These are phyloP conservation scores for Aspergillus niger DNA, from an alignment of 2,329 filamentous ascomycete genomes.

Conservation along the genomic window DNA sequence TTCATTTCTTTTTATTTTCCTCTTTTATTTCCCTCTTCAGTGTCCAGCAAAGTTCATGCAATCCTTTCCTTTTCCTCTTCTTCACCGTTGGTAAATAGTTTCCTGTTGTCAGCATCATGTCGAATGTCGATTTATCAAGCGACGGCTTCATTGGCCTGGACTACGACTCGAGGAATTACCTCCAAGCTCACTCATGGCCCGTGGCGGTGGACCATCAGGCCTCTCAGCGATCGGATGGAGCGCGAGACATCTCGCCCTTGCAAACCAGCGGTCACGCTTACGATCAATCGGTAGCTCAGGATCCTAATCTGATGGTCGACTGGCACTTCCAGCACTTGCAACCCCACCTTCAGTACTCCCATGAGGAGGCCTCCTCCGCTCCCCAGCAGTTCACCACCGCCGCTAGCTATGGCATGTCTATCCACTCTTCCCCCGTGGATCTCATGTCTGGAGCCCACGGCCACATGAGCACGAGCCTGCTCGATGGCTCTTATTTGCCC, in stretches of 20 bases:
- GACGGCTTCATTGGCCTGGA: conserved; percentile 52
- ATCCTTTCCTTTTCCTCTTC: conserved; percentile 19
- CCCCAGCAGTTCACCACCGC: conserved; percentile 58
- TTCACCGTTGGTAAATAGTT: conserved; percentile 22
- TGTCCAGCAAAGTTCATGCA: conserved; percentile 6
- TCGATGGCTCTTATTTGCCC: conserved; percentile 64
- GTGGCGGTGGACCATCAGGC: conserved; percentile 46
- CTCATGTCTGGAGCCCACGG: conserved; percentile 61
- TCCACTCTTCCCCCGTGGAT: conserved; percentile 55
- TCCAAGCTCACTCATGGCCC: conserved; percentile 47
- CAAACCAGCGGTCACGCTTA: conserved; percentile 48
- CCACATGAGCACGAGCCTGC: conserved; percentile 60
- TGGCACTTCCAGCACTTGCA: conserved; percentile 50
- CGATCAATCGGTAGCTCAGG: conserved; percentile 46
- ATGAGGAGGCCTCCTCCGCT: conserved; percentile 58
- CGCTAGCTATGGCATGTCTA: conserved; percentile 57
- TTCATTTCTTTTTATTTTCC: conserved; percentile 12
- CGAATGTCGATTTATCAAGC: conserved; percentile 47
- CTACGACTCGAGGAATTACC: conserved; percentile 51
- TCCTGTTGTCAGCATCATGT: conserved; percentile 35
- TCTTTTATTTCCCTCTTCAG: conserved; percentile 8
- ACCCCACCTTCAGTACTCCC: conserved; percentile 41
- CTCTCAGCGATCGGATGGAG: conserved; percentile 38
- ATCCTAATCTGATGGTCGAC: conserved; percentile 48
- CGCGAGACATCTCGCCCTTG: conserved; percentile 46